Conservation (phyloP, 2,329 filamentous ascomycete genomes). For the Microdochium bolleyi region DNA sequence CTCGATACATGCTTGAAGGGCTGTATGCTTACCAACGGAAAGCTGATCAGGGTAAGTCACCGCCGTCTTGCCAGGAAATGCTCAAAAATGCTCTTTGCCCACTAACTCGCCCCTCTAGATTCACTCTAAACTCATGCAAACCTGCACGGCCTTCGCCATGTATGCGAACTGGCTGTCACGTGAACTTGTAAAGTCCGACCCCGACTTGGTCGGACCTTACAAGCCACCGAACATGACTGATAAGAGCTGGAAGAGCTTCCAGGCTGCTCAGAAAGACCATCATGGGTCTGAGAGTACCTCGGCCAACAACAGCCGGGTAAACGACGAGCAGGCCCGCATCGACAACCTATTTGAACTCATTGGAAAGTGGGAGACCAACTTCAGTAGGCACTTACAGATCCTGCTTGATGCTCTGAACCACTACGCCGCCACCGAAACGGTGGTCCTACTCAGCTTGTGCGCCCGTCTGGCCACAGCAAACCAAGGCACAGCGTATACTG, state of each 20-base stretch:
- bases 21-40: slow-evolving; percentile 97
- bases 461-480: slow-evolving; percentile 75
- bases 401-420: slow-evolving; percentile 92
- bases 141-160: slow-evolving; percentile 86
- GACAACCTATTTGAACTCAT: slow-evolving; percentile 80
- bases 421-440: slow-evolving; percentile 94
- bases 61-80: slow-evolving; percentile 1
- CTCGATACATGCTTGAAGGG: slow-evolving; percentile 96
- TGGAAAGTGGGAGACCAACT: slow-evolving; percentile 87
- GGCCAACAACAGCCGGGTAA: slow-evolving; percentile 24
- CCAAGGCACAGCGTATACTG: slow-evolving; percentile 62
- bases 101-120: slow-evolving; percentile 50
- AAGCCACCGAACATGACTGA: slow-evolving; percentile 52
- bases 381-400: slow-evolving; percentile 86
- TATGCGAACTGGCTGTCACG: slow-evolving; percentile 83
- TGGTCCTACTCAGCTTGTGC: slow-evolving; percentile 83
- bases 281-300: slow-evolving; percentile 28
- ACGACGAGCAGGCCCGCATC: slow-evolving; percentile 43
- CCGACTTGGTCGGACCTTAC: slow-evolving; percentile 56
- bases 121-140: slow-evolving; percentile 93
- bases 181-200: slow-evolving; percentile 76
- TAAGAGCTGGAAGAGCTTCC: slow-evolving; percentile 53
- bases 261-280: slow-evolving; percentile 30
- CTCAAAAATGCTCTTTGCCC: slow-evolving; percentile 2
- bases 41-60: slow-evolving; percentile 69